Evolutionary conservation across 495 filamentous ascomycete genomes (phyloP).

Genomic region (Letharia columbiana): DNA sequence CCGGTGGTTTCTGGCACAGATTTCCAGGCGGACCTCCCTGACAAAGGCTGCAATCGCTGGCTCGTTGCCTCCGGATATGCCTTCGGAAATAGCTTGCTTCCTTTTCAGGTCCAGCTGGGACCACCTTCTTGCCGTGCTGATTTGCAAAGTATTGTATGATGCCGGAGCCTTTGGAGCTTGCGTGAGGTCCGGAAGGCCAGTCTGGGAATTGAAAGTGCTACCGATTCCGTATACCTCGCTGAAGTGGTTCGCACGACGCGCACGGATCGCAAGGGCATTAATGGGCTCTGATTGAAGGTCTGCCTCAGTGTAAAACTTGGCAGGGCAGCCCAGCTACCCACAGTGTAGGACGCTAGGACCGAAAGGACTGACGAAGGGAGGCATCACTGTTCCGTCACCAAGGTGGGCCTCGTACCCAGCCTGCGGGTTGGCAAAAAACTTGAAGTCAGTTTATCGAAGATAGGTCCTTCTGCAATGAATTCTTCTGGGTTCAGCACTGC

Average conservation of each 20-base stretch:
- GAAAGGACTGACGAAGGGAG: slow-evolving; percentile 26
- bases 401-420: neutral
- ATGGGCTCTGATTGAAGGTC: slow-evolving; percentile 1
- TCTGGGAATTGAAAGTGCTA: slow-evolving; percentile 17
- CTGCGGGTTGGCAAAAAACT: slow-evolving; percentile 2
- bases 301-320: slow-evolving; percentile 13
- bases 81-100: neutral
- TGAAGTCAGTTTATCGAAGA: slow-evolving; percentile 1
- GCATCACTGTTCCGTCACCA: neutral
- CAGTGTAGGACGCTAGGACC: slow-evolving; percentile 27
- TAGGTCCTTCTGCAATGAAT: slow-evolving; percentile 9
- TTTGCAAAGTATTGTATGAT: slow-evolving; percentile 24
- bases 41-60: slow-evolving; percentile 9
- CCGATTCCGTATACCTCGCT: slow-evolving; percentile 21
- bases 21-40: slow-evolving; percentile 4
- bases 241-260: slow-evolving; percentile 23
- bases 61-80: neutral
- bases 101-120: slow-evolving; percentile 1
- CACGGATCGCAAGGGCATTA: slow-evolving; percentile 14
- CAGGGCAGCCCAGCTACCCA: slow-evolving; percentile 19
- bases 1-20: slow-evolving; percentile 9
- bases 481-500: slow-evolving; percentile 20
- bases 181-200: slow-evolving; percentile 25
- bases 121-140: slow-evolving; percentile 23
- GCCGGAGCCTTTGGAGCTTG: slow-evolving; percentile 18